Evolutionary conservation across 805 yeast genomes (phyloP), one percentile per base, ranked within the genome.

Genomic region (Diddensiella transvaalensis): DNA sequence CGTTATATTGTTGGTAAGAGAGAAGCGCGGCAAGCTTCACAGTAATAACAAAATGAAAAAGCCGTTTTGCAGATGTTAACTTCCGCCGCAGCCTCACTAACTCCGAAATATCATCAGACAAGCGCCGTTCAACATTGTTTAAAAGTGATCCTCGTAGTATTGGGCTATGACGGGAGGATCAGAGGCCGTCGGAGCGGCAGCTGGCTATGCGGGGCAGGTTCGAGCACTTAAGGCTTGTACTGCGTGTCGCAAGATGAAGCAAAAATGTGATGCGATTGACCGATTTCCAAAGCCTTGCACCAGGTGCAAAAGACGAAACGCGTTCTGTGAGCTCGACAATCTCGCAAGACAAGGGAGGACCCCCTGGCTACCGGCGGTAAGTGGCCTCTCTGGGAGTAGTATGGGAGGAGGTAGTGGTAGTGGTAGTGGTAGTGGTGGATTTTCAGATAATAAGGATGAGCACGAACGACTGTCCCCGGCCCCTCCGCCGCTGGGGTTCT

Each of bases 261-360:
- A 44, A 42, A 38, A 41, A 19, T 52, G 56, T 39, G 56, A 52
- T 36, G 54, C 56, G 2, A 37, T 50, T 5, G 44, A 40, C 2
- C 36, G 51, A 38, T 52, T 48, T 33, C 56, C 57, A 6, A 26
- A 43, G 11, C 22, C 43, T 5, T 52, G 56, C 39, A 38, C 49
- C 3, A 26, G 51, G 26, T 52, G 56, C 67, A 82, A 80, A 48
- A 73, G 83, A 59, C 83, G 83, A 85, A 82, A 80, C 2, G 68
- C 85, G 36, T 75, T 73, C 46, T 87, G 96, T 69, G 93, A 87
- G 60, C 30, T 35, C 17, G 38, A 35, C 15, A 17, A n/a, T 35
- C 8, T n/a, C 8, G 15, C 38, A 35, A 8, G 21, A 6, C 15
- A 35, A 15, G 21, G 21, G 8, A 8, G 38, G 15, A 35, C 15